Percentiles rank a stretch among this genome's conserved stretches.
Conservation (phyloP, 2,329 filamentous ascomycete species). For the Colletotrichum tropicale region DNA sequence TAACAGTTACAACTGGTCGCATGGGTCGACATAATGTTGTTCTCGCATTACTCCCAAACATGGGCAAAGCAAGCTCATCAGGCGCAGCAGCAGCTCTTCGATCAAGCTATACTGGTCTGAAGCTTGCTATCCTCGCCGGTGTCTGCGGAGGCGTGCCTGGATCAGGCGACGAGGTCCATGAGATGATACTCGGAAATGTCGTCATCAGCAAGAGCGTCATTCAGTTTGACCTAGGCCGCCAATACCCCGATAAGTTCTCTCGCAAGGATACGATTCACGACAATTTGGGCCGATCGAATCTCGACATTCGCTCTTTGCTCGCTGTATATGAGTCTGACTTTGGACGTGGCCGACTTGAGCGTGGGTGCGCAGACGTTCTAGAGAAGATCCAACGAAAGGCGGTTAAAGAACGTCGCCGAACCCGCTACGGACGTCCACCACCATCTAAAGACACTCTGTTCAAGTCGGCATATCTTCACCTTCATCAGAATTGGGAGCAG, state of each 20-base stretch:
- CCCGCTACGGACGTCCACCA: not conserved
- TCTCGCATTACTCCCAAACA: slow-evolving; percentile 29
- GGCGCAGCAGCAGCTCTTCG: slow-evolving; percentile 15
- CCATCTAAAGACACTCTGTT: not conserved
- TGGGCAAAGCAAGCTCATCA: slow-evolving; percentile 29
- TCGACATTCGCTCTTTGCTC: not conserved
- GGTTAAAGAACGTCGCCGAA: not conserved
- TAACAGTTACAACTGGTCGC: slow-evolving; percentile 29
- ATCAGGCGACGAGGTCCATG: not conserved
- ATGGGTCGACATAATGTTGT: slow-evolving; percentile 32
- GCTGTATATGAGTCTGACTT: not conserved
- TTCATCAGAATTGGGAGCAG: not conserved
- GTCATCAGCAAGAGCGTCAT: slow-evolving; percentile 31
- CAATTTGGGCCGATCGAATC: slow-evolving; percentile 22
- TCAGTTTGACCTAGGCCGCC: slow-evolving; percentile 24
- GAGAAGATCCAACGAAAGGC: not conserved
- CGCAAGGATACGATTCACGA: slow-evolving; percentile 26
- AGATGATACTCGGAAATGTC: slow-evolving; percentile 30
- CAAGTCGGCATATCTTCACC: not conserved
- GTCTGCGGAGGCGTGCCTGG: slow-evolving; percentile 26
- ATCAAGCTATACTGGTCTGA: slow-evolving; percentile 22
- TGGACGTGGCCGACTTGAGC: not conserved
- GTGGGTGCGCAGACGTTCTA: not conserved
- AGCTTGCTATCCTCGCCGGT: slow-evolving; percentile 24
- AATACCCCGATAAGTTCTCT: slow-evolving; percentile 14